Conservation (phyloP, 805 yeast genomes). For the Monosporozyma aerobia region DNA sequence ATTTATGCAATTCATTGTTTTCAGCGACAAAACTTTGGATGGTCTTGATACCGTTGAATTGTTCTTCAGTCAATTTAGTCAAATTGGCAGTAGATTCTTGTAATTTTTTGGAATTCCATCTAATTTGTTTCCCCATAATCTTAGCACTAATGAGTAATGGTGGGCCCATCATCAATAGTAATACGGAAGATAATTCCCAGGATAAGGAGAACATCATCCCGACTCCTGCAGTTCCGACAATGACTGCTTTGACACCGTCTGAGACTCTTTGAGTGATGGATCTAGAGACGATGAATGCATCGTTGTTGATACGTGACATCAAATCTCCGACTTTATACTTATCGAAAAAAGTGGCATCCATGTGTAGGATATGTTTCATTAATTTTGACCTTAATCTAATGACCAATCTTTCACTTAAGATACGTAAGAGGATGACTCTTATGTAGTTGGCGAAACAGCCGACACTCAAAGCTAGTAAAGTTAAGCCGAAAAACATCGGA, state of each 20-base stretch:
- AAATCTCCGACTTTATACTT: constrained; percentile 91
- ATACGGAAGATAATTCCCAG: constrained; percentile 58
- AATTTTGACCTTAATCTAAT: constrained; percentile 73
- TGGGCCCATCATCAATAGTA: constrained; percentile 73
- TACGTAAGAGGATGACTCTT: constrained; percentile 41
- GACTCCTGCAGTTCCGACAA: constrained; percentile 77
- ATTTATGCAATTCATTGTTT: constrained; percentile 64
- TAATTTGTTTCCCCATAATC: constrained; percentile 74
- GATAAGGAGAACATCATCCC: constrained; percentile 88
- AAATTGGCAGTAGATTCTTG: constrained; percentile 82
- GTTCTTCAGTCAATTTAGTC: constrained; percentile 89
- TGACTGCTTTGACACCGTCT: constrained; percentile 78
- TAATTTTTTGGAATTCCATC: constrained; percentile 61
- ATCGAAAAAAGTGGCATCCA: constrained; percentile 90
- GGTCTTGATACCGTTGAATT: constrained; percentile 76
- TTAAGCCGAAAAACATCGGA: constrained; percentile 50
- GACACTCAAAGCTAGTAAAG: constrained; percentile 48
- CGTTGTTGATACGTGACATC: constrained; percentile 81
- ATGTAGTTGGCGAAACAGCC: constrained; percentile 71
- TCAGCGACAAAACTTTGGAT: constrained; percentile 92
- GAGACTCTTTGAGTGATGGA: constrained; percentile 85
- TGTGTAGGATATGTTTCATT: constrained; percentile 68
- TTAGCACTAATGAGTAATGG: constrained; percentile 70
- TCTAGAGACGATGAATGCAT: constrained; percentile 80
- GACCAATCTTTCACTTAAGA: constrained; percentile 79